phyloP scores from a whole-genome alignment of 1,284 basidiomycete genomes.

The Puccinia sorghi region DNA sequence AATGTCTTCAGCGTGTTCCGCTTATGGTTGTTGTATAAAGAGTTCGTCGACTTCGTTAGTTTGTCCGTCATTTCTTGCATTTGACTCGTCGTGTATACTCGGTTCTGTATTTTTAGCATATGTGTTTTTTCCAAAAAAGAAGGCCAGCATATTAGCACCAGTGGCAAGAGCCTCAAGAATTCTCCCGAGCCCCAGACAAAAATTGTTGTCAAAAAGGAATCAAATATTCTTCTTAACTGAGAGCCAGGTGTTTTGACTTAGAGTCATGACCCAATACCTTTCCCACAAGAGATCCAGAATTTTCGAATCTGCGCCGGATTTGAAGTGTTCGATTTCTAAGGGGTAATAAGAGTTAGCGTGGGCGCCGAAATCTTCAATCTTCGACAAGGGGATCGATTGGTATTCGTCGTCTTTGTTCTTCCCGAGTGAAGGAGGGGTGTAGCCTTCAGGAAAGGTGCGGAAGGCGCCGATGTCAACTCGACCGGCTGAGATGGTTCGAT shows the following conservation, averaged over 20 bases:
- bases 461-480: slow-evolving; percentile 99
- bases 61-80: slow-evolving; percentile 85
- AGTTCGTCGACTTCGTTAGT: slow-evolving; percentile 61
- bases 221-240: slow-evolving; percentile 67
- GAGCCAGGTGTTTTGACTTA: slow-evolving; percentile 84
- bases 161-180: slow-evolving; percentile 7
- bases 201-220: neutral
- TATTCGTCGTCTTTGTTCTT: slow-evolving; percentile 12
- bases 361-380: slow-evolving; percentile 96
- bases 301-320: slow-evolving; percentile 79
- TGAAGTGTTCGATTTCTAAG: slow-evolving; percentile 92
- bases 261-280: slow-evolving; percentile 98
- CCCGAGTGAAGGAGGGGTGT: slow-evolving; percentile 51
- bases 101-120: slow-evolving; percentile 66
- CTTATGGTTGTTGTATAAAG: slow-evolving; percentile 50
- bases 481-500: slow-evolving; percentile 94
- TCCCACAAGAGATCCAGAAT: slow-evolving; percentile 91
- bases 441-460: slow-evolving; percentile 82
- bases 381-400: slow-evolving; percentile 63
- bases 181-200: neutral
- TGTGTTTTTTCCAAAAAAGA: neutral
- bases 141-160: neutral
- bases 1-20: slow-evolving; percentile 51
- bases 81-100: slow-evolving; percentile 85
- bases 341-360: slow-evolving; percentile 97